Evolutionary conservation across 1,284 basidiomycete genomes (phyloP).

Genomic region (Albatrellus sp.): DNA sequence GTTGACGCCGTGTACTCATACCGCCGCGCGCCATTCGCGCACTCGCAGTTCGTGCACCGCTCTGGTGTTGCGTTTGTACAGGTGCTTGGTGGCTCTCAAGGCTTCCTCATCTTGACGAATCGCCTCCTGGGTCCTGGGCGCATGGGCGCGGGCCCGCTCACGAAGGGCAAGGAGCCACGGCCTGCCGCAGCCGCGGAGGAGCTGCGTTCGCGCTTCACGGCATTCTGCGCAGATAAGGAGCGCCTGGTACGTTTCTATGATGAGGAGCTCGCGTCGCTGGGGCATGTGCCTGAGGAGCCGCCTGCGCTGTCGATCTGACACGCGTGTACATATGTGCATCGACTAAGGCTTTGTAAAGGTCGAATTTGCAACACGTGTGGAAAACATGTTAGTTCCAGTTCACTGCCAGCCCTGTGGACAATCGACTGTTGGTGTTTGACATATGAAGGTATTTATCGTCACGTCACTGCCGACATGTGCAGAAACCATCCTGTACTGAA

Average conservation of each 20-base stretch:
- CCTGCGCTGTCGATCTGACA: conserved; percentile 33
- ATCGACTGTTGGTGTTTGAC: too few species aligned
- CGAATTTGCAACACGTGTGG: neutral
- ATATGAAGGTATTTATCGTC: too few species aligned
- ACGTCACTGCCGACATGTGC: too few species aligned
- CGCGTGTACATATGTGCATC: neutral
- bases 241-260: conserved; percentile 58
- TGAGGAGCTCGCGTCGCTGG: conserved; percentile 46
- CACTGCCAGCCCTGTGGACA: too few species aligned
- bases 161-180: conserved; percentile 36
- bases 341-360: neutral
- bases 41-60: conserved; percentile 84
- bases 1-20: conserved; percentile 88
- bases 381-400: too few species aligned
- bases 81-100: conserved; percentile 64
- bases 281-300: conserved; percentile 44
- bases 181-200: conserved; percentile 42
- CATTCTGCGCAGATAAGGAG: conserved; percentile 54
- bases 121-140: conserved; percentile 62
- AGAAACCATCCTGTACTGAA: too few species aligned
- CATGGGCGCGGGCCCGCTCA: conserved; percentile 27
- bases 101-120: conserved; percentile 84
- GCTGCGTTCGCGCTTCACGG: conserved; percentile 45
- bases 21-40: conserved; percentile 60
- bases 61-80: conserved; percentile 82